Evolutionary conservation across 192 early-diverging fungal species (phyloP), one percentile per base, ranked within the genome.

Genomic region (Gamsiella multidivaricata): DNA sequence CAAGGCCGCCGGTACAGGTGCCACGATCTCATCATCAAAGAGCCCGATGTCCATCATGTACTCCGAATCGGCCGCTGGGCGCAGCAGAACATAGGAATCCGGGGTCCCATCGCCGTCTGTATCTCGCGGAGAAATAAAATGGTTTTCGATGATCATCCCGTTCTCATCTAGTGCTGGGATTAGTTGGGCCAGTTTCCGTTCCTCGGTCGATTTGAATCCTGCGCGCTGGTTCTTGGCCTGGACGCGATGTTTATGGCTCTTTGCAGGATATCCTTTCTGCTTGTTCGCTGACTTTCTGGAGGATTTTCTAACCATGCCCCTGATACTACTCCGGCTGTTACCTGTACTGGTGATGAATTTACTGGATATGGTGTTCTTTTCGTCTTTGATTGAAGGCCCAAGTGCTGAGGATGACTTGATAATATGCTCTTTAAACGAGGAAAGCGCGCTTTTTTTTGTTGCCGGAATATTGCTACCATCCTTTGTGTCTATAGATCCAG

Each of bases 61-160:
- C 17, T 49, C 57, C 5, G 55, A 55, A 42, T 61, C 50, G 9
- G 43, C 29, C 10, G 43, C 46, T 12, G 74, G 74, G 8, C 74
- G 51, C 14, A 78, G 26, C 15, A 78, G 33, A 12, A 78, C 74
- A 63, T 52, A 78, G 6, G n/a, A 46, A 34, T 78, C 74, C 14
- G 74, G 74, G n/a, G 69, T 57, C 0, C 74, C 74, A 46, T 78
- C 74, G 36, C 74, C 73, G 43, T 78, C 46, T 1, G 73, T 47
- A 20, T 78, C 73, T 20, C 73, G 43, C 0, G 74, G 74, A 2
- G 74, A 78, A 20, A 78, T 78, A 45, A 78, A 78, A 23, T 78
- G 65, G n/a, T 78, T 65, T 34, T 78, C 74, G 31, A 78, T 64
- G 8, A 63, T 42, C 4, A 29, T 49, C 5, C 74, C 74, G 53